Evolutionary conservation across 129 eudicot species (phyloP).

Genomic region (Apium graveolens): DNA sequence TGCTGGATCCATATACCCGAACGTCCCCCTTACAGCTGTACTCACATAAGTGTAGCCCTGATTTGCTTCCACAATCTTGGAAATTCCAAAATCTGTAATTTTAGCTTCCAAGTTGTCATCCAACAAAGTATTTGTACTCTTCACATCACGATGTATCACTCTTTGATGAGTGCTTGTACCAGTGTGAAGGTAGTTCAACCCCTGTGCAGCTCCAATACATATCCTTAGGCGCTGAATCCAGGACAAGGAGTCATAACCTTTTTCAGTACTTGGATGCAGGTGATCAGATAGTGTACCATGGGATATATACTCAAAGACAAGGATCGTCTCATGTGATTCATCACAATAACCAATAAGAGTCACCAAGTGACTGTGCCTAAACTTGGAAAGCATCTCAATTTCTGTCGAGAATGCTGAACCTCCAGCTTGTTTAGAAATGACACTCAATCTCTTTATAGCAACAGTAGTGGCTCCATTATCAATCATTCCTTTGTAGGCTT

Average conservation of each 20-base stretch:
- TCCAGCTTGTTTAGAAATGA: slow-evolving; percentile 34
- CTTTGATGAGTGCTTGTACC: slow-evolving; percentile 26
- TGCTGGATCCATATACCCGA: slow-evolving; percentile 48
- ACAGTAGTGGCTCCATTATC: slow-evolving; percentile 21
- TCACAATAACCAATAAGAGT: slow-evolving; percentile 37
- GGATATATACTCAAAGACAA: slow-evolving; percentile 38
- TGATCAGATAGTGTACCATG: slow-evolving; percentile 40
- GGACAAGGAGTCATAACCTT: slow-evolving; percentile 11
- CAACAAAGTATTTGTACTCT: slow-evolving; percentile 40
- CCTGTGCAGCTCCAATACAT: slow-evolving; percentile 49
- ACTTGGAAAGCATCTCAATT: slow-evolving; percentile 37
- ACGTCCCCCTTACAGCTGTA: slow-evolving; percentile 41
- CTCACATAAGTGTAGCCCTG: slow-evolving; percentile 22
- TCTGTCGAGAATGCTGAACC: slow-evolving; percentile 37
- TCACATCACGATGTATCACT: slow-evolving; percentile 47
- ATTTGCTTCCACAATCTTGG: slow-evolving; percentile 22
- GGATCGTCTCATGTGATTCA: slow-evolving; percentile 27
- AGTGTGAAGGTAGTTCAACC: slow-evolving; percentile 44
- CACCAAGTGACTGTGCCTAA: slow-evolving; percentile 34
- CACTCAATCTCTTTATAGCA: slow-evolving; percentile 32
- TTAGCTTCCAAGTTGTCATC: slow-evolving; percentile 32
- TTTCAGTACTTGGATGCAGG: slow-evolving; percentile 16
- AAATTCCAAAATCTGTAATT: slow-evolving; percentile 44
- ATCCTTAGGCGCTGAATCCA: slow-evolving; percentile 39
- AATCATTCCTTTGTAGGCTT: slow-evolving; percentile 39